Percentiles rank a stretch among this genome's conserved stretches.
These are phyloP conservation scores for Pleodorina starrii DNA, from an alignment of 139 green algal genomes.

Conservation along the genomic window DNA sequence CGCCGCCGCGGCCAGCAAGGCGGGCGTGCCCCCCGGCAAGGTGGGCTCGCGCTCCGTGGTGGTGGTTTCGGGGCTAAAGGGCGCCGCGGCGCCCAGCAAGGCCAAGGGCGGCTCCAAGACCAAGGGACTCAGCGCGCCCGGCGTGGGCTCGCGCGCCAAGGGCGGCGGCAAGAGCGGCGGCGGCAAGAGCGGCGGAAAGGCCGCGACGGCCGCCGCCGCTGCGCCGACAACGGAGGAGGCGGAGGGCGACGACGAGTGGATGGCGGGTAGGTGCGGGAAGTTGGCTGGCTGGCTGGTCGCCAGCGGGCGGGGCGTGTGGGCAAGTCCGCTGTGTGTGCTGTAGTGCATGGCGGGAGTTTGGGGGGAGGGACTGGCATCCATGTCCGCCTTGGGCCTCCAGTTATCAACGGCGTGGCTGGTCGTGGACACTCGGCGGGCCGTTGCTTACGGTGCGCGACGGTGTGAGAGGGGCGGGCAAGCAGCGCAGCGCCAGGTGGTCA, in stretches of 20 bases:
- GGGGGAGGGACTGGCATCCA: too few species aligned
- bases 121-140: not conserved
- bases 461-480: too few species aligned
- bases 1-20: not conserved
- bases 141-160: not conserved
- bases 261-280: not conserved
- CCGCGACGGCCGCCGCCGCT: not conserved
- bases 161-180: not conserved
- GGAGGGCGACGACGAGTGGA: slow-evolving; percentile 26
- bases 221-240: slow-evolving; percentile 1
- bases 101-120: slow-evolving; percentile 9
- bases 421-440: too few species aligned
- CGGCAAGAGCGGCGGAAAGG: not conserved
- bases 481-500: too few species aligned
- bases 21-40: not conserved
- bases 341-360: too few species aligned
- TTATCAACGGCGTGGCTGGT: too few species aligned
- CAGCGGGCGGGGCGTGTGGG: too few species aligned
- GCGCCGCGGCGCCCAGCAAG: not conserved
- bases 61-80: slow-evolving; percentile 1
- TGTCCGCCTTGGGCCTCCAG: too few species aligned
- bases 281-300: too few species aligned
- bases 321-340: too few species aligned
- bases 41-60: slow-evolving; percentile 5
- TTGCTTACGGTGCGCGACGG: too few species aligned